Percentiles rank a stretch among this genome's conserved stretches.
These are phyloP conservation scores for Haberlea rhodopensis DNA, from an alignment of 257 asterid genomes.

Conservation along the genomic window DNA sequence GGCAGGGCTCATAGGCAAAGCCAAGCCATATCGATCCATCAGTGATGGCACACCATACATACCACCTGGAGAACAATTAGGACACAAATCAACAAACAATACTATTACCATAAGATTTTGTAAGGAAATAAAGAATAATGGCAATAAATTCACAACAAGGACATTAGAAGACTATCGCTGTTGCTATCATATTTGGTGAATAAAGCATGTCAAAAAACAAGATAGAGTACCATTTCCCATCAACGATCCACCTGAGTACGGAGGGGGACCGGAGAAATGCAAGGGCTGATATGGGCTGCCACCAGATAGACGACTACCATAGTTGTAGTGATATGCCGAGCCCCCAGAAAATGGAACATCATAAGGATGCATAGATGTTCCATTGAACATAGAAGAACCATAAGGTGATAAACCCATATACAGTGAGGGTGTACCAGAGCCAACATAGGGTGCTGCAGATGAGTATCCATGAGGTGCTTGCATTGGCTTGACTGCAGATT, in stretches of 20 bases:
- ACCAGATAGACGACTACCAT: constrained; percentile 71
- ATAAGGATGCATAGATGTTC: constrained; percentile 69
- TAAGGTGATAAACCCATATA: no score
- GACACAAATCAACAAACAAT: constrained; percentile 6
- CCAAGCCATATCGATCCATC: constrained; percentile 68
- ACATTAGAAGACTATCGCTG: background rate
- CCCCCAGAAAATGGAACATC: constrained; percentile 86
- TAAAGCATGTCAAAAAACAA: background rate
- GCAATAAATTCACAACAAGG: background rate
- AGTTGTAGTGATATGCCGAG: constrained; percentile 73
- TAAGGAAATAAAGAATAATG: background rate
- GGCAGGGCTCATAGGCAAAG: constrained; percentile 65
- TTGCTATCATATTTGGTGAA: background rate
- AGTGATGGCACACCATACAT: constrained; percentile 77
- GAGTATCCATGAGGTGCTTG: no score
- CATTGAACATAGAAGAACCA: no score
- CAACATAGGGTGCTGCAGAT: no score
- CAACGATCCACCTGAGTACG: constrained; percentile 67
- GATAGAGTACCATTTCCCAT: constrained; percentile 56
- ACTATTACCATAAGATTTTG: constrained; percentile 11
- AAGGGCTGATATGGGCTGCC: constrained; percentile 77
- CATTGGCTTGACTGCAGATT: constrained; percentile 64
- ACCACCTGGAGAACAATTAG: constrained; percentile 48
- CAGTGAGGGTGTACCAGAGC: no score
- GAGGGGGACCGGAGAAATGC: constrained; percentile 64